These are phyloP conservation scores for Pyrenophora teres DNA, from an alignment of 2,329 filamentous ascomycete genomes.

Conservation along the genomic window DNA sequence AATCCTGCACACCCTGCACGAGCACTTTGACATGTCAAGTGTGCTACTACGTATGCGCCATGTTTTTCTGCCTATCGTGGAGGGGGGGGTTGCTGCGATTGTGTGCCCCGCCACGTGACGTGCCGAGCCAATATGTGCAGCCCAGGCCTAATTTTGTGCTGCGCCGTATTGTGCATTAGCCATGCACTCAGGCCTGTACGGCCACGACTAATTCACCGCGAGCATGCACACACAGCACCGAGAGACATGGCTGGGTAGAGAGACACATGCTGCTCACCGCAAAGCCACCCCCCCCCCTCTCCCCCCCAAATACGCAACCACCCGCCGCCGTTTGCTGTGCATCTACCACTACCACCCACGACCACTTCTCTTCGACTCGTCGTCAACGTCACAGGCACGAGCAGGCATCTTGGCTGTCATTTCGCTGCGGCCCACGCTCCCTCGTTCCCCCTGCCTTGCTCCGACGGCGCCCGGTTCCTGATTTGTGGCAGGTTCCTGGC, in stretches of 20 bases:
- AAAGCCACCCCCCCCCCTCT: too few relatives aligned
- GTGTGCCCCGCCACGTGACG: conserved; percentile 26
- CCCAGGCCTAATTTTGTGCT: conserved; percentile 12
- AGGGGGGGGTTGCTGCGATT: too few relatives aligned
- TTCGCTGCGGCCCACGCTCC: conserved; percentile 22
- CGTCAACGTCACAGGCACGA: conserved; percentile 16
- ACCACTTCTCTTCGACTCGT: background rate
- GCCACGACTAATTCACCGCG: conserved; percentile 24
- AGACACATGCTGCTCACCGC: conserved; percentile 7
- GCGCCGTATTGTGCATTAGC: conserved; percentile 20
- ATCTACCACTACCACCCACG: background rate
- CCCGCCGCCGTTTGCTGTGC: conserved; percentile 3
- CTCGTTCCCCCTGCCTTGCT: conserved; percentile 21
- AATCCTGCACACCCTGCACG: too few relatives aligned
- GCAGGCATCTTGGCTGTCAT: conserved; percentile 27
- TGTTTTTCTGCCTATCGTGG: conserved; percentile 14
- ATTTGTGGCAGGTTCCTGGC: conserved; percentile 40
- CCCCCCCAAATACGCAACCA: background rate
- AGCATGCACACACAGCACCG: background rate
- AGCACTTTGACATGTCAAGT: too few relatives aligned
- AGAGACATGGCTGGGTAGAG: conserved; percentile 7
- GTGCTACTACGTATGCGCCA: background rate
- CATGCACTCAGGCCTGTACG: conserved; percentile 29
- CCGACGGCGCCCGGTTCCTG: conserved; percentile 27
- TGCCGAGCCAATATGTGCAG: conserved; percentile 13